Conservation (phyloP, 495 filamentous ascomycete species). For the Xylaria longipes region DNA sequence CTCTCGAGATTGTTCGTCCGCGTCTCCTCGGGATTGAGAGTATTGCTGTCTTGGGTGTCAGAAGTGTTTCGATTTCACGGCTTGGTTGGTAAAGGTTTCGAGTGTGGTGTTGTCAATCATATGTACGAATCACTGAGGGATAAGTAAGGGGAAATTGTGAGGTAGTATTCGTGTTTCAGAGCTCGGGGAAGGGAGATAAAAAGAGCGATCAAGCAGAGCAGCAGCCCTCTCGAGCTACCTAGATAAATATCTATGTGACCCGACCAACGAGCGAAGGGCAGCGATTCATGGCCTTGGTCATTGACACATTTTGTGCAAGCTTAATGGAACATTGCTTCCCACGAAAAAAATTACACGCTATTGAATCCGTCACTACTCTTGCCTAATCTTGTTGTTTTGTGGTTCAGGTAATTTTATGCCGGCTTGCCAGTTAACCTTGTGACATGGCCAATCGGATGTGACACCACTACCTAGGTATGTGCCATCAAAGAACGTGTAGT, state of each 20-base stretch:
- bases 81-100: constrained; percentile 6
- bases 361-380: constrained; percentile 1
- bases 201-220: background rate
- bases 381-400: constrained; percentile 2
- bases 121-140: constrained; percentile 2
- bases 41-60: background rate
- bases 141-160: constrained; percentile 10
- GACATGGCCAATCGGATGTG: constrained; percentile 11
- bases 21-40: background rate
- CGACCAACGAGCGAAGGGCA: background rate
- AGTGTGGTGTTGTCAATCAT: background rate
- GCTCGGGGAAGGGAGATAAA: background rate
- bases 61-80: constrained; percentile 21
- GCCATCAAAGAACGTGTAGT: background rate
- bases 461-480: background rate
- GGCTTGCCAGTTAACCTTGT: background rate
- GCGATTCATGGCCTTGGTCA: background rate
- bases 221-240: background rate
- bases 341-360: background rate
- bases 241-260: background rate
- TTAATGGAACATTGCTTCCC: background rate
- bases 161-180: constrained; percentile 6
- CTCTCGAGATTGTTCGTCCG: background rate
- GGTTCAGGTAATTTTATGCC: constrained; percentile 20
- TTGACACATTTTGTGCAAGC: constrained; percentile 1